Evolutionary conservation across 305 asterid genomes (phyloP).

Genomic region (Striga hermonthica): DNA sequence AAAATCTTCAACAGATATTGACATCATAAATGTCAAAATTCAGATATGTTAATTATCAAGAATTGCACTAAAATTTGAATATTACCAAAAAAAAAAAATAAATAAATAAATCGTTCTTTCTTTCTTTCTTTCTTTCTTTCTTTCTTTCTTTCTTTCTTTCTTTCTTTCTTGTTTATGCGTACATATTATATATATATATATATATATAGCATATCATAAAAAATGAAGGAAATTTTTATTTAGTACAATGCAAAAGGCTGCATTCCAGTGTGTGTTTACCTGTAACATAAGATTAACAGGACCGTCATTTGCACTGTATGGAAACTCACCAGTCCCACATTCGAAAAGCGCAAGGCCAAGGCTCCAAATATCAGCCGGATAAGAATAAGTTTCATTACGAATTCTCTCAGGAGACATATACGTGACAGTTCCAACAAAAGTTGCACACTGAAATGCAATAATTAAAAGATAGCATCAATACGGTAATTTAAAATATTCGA

Average conservation of each 20-base stretch:
- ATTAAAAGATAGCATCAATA: slow-evolving; percentile 31
- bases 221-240: background rate
- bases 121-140: too few species aligned
- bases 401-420: slow-evolving; percentile 99
- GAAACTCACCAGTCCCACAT: slow-evolving; percentile 97
- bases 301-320: slow-evolving; percentile 88
- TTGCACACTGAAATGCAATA: slow-evolving; percentile 68
- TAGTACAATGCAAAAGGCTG: too few species aligned
- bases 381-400: slow-evolving; percentile 85
- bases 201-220: background rate
- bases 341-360: slow-evolving; percentile 94
- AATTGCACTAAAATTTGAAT: too few species aligned
- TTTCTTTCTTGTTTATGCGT: too few species aligned
- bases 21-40: slow-evolving; percentile 22
- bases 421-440: slow-evolving; percentile 96
- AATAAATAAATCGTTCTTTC: too few species aligned
- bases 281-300: slow-evolving; percentile 98
- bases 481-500: slow-evolving; percentile 10
- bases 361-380: slow-evolving; percentile 99
- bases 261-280: slow-evolving; percentile 43
- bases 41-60: too few species aligned
- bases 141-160: too few species aligned
- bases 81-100: too few species aligned
- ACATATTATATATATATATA: too few species aligned
- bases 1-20: slow-evolving; percentile 54